phyloP scores from a whole-genome alignment of 2,329 filamentous ascomycete species.

The Chaetomium strumarium region DNA sequence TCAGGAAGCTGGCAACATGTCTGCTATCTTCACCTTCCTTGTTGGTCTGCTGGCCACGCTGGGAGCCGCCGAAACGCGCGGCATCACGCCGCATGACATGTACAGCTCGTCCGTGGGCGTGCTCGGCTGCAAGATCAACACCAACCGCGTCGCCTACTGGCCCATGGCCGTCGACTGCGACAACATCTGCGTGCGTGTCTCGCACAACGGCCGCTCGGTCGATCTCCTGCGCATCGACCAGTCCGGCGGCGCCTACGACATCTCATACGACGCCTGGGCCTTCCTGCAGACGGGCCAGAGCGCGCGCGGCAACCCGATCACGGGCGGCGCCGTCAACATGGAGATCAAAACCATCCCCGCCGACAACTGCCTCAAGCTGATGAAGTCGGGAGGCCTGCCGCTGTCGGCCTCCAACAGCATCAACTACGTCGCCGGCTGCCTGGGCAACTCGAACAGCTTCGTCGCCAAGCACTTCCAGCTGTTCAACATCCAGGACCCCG shows the following conservation, averaged over 20 bases:
- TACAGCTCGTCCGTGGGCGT: slow-evolving; percentile 52
- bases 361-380: slow-evolving; percentile 46
- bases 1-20: neutral
- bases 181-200: slow-evolving; percentile 50
- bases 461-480: slow-evolving; percentile 45
- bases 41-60: neutral
- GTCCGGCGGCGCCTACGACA: slow-evolving; percentile 50
- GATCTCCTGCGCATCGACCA: slow-evolving; percentile 53
- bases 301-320: slow-evolving; percentile 38
- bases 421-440: slow-evolving; percentile 43
- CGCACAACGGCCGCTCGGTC: slow-evolving; percentile 41
- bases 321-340: slow-evolving; percentile 45
- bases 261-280: slow-evolving; percentile 55
- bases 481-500: slow-evolving; percentile 46
- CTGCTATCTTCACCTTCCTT: neutral
- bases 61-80: neutral
- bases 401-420: slow-evolving; percentile 51
- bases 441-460: slow-evolving; percentile 40
- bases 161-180: slow-evolving; percentile 45
- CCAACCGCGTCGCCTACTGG: slow-evolving; percentile 56
- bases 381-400: slow-evolving; percentile 42
- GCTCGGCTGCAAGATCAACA: slow-evolving; percentile 53
- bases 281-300: slow-evolving; percentile 44
- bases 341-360: slow-evolving; percentile 42
- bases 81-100: slow-evolving; percentile 47